A percentile compares a stretch with the other conserved stretches of the same genome.
Evolutionary conservation across 768 basidiomycete species (phyloP).

Genomic region (Sarcomyxa edulis): DNA sequence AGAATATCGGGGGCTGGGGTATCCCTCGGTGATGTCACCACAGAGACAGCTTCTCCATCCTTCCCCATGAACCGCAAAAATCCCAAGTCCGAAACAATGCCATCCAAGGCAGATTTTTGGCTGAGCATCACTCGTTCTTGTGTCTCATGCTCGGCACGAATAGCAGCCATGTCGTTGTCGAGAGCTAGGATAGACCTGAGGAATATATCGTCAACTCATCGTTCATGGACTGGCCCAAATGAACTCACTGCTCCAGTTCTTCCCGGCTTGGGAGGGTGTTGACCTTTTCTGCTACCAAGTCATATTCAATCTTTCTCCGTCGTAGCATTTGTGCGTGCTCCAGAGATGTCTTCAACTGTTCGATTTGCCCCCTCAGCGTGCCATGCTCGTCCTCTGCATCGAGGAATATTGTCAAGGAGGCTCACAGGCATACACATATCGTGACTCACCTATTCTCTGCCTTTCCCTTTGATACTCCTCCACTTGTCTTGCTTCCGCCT

Average conservation of each 20-base stretch:
- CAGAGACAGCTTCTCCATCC: slow-evolving; percentile 48
- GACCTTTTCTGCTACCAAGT: slow-evolving; percentile 77
- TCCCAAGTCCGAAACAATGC: slow-evolving; percentile 56
- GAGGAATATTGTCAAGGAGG: slow-evolving; percentile 1
- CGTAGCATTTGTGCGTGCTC: slow-evolving; percentile 78
- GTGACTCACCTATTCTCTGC: slow-evolving; percentile 63
- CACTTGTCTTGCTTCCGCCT: slow-evolving; percentile 82
- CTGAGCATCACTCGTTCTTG: slow-evolving; percentile 61
- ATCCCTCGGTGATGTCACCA: slow-evolving; percentile 35
- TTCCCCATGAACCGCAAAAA: slow-evolving; percentile 65
- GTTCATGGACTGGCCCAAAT: background rate
- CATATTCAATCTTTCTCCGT: slow-evolving; percentile 81
- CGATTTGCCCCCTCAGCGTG: slow-evolving; percentile 62
- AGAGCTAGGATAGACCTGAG: slow-evolving; percentile 60
- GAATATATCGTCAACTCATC: background rate
- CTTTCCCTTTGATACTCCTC: slow-evolving; percentile 77
- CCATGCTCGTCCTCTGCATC: slow-evolving; percentile 65
- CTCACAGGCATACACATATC: slow-evolving; percentile 2
- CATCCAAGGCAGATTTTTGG: slow-evolving; percentile 65
- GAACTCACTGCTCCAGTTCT: slow-evolving; percentile 69
- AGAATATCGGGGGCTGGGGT: slow-evolving; percentile 43
- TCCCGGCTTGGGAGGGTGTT: slow-evolving; percentile 72
- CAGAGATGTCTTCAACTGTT: slow-evolving; percentile 68
- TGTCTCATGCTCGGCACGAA: slow-evolving; percentile 67
- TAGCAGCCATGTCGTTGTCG: slow-evolving; percentile 76